phyloP scores from a whole-genome alignment of 768 basidiomycete genomes.

The Termitomyces sp. region DNA sequence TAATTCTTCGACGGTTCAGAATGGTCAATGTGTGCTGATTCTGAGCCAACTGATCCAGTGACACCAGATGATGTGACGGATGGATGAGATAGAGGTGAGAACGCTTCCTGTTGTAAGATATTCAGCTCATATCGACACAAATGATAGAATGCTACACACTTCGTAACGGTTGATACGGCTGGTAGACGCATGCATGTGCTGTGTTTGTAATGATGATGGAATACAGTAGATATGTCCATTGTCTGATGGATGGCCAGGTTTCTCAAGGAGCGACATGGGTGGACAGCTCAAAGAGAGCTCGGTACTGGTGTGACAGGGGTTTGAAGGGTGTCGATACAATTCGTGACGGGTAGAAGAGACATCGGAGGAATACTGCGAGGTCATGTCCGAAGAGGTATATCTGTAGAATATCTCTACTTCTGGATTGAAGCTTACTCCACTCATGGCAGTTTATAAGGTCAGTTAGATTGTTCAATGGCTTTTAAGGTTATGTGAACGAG shows the following conservation, averaged over 20 bases:
- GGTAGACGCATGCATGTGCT: background rate
- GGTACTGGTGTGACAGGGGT: no score
- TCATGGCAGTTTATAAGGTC: background rate
- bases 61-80: no score
- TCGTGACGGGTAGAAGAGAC: background rate
- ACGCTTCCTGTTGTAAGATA: background rate
- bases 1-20: background rate
- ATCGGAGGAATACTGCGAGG: background rate
- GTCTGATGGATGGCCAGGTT: background rate
- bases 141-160: background rate
- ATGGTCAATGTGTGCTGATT: background rate
- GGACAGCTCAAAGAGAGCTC: background rate
- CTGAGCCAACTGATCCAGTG: no score
- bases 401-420: background rate
- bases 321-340: no score
- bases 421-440: background rate
- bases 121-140: background rate
- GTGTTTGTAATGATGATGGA: background rate
- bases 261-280: background rate
- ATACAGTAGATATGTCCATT: background rate
- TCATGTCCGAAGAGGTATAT: background rate
- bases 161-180: background rate
- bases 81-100: background rate
- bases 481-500: background rate
- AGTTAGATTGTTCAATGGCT: background rate